phyloP scores from a whole-genome alignment of 2,329 filamentous ascomycete species.

The Fusarium armeniacum region DNA sequence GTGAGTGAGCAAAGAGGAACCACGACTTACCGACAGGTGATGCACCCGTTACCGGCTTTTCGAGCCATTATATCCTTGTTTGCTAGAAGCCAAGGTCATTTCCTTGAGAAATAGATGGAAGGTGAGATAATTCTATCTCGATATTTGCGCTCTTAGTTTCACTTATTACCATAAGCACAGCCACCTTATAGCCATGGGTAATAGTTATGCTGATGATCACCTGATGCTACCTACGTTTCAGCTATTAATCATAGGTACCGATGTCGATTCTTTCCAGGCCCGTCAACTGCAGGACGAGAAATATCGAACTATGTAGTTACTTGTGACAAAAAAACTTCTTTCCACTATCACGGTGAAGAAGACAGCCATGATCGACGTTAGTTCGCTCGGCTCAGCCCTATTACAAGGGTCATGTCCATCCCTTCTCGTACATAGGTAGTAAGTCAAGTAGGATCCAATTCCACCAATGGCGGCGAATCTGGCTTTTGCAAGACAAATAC shows the following conservation, averaged over 20 bases:
- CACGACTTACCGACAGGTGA: slow-evolving; percentile 47
- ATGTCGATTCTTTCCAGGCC: neutral
- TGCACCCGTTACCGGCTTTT: slow-evolving; percentile 47
- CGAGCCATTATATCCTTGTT: slow-evolving; percentile 34
- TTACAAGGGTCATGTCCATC: neutral
- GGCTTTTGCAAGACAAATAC: no score
- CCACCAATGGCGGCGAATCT: neutral
- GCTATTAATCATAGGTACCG: neutral
- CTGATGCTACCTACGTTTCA: slow-evolving; percentile 15
- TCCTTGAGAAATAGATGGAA: neutral
- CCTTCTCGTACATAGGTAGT: neutral
- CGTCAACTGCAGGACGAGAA: no score
- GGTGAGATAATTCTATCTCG: neutral
- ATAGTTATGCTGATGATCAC: neutral
- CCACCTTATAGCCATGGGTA: slow-evolving; percentile 11
- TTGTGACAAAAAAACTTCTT: neutral
- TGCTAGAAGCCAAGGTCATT: neutral
- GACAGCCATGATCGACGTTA: slow-evolving; percentile 4
- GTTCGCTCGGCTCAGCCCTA: slow-evolving; percentile 13
- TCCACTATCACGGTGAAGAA: neutral
- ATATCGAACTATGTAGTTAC: no score
- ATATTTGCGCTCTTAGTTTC: neutral
- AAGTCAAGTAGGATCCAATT: neutral
- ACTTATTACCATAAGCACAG: slow-evolving; percentile 25
- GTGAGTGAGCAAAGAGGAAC: accelerated